Percentiles rank a stretch among this genome's conserved stretches.
These are phyloP conservation scores for Scedosporium apiospermum DNA, from an alignment of 2,329 filamentous ascomycete genomes.

Conservation along the genomic window DNA sequence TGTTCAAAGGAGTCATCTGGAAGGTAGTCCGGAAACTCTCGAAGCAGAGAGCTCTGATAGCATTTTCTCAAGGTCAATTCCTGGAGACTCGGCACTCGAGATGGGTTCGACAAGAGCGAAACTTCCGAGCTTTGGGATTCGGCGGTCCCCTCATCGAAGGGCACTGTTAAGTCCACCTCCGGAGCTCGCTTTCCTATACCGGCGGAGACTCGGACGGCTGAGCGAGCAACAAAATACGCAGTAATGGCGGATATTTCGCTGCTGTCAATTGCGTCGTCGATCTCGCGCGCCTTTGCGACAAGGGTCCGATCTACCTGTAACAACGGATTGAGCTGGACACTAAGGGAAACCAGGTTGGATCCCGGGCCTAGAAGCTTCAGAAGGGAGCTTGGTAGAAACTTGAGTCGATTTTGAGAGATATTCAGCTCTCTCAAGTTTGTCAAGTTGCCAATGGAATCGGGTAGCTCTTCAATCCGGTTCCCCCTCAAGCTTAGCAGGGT, in stretches of 20 bases:
- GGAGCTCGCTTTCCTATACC: constrained; percentile 4
- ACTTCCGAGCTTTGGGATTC: not conserved
- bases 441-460: constrained; percentile 48
- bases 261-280: constrained; percentile 6
- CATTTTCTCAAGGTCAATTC: constrained; percentile 40
- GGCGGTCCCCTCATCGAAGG: not conserved
- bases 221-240: constrained; percentile 9
- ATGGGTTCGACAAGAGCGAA: constrained; percentile 9
- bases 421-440: constrained; percentile 53
- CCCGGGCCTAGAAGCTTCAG: constrained; percentile 41
- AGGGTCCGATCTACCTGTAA: constrained; percentile 25
- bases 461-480: constrained; percentile 52
- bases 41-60: constrained; percentile 30
- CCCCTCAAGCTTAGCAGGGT: constrained; percentile 57
- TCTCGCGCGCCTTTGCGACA: constrained; percentile 7
- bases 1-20: constrained; percentile 27
- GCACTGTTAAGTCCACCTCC: constrained; percentile 5
- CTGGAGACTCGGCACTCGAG: constrained; percentile 37
- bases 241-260: constrained; percentile 6
- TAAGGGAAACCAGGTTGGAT: constrained; percentile 40
- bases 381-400: constrained; percentile 53
- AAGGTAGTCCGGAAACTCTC: constrained; percentile 32
- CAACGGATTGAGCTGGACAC: constrained; percentile 55
- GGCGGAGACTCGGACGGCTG: constrained; percentile 7
- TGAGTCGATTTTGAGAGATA: constrained; percentile 53